Evolutionary conservation across 306 rosid genomes (phyloP).

Genomic region (Pueraria montana): DNA sequence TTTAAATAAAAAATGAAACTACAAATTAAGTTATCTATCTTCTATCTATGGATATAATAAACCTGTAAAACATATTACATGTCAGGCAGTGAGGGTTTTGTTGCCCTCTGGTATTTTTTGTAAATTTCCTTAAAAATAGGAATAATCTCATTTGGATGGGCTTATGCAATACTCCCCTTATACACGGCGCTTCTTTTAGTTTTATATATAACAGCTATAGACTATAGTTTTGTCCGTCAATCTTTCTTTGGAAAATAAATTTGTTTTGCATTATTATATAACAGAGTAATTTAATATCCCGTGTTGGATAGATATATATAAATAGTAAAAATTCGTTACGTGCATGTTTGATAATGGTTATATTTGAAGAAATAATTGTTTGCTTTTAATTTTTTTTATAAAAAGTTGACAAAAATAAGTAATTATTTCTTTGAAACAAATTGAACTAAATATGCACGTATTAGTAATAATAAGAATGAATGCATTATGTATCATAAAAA

Average conservation of each 20-base stretch:
- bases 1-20: no score
- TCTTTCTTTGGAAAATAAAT: not conserved
- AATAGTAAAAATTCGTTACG: not conserved
- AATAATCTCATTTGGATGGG: no score
- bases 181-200: no score
- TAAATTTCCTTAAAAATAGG: no score
- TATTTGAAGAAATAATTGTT: no score
- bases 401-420: not conserved
- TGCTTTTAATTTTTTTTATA: not conserved
- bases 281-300: not conserved
- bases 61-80: no score
- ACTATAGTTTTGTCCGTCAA: not conserved
- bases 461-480: not conserved
- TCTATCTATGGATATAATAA: no score
- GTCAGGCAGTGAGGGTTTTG: no score
- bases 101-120: no score
- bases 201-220: not conserved
- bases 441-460: not conserved
- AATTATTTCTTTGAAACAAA: not conserved
- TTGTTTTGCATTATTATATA: not conserved
- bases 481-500: not conserved
- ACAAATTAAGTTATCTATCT: no score
- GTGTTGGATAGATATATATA: not conserved
- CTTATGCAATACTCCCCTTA: no score
- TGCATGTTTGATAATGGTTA: not conserved